Base-by-base conservation (phyloP, 805 yeast genomes). In the Pichia rugopelliculosa region DNA sequence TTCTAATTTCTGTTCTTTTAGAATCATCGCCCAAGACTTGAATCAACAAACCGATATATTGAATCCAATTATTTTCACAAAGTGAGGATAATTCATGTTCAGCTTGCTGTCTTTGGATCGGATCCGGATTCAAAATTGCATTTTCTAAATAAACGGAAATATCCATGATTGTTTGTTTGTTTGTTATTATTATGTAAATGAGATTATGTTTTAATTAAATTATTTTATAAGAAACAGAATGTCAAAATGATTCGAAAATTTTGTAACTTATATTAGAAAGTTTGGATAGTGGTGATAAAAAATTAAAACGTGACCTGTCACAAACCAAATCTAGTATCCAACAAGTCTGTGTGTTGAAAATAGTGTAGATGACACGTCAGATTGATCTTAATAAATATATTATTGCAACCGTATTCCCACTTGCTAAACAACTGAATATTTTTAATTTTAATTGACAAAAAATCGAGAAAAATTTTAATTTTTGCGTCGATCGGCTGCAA, bases 1-100 rank as follows among this genome's bases (percentile, higher is more conserved):
- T 87, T 60, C 98, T 77, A 42, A 89, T 93, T 68, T 91, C 96
- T 6, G 82, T 69, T 57, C 76, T 78, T 47, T 77, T 77, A 8
- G 69, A 61, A 39, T 78, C 83, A 60, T 82, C 80, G 22, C 82
- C 84, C 52, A 93, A 72, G 22, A 84, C 85, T 53, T 79, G 78
- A 36, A 87, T 79, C 64, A 90, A 76, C 57, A 80, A 70, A 38
- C 78, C 77, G 58, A 89, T 68, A 64, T 82, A 91, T 57, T 80
- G 82, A 39, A 79, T 81, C 71, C 87, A 91, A 66, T 87, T 83
- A 52, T 80, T 84, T 56, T 76, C 73, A 15, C 95, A 85, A 22
- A 87, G 77, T 44, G 76, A 75, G 56, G 74, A 73, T 58, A 91
- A 76, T 66, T 87, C 86, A 39, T 77, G 72, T 67, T 88, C 96